Percentiles rank a stretch among this genome's conserved stretches.
phyloP scores from a whole-genome alignment of 106 monocot genomes.

The Acorus gramineus region DNA sequence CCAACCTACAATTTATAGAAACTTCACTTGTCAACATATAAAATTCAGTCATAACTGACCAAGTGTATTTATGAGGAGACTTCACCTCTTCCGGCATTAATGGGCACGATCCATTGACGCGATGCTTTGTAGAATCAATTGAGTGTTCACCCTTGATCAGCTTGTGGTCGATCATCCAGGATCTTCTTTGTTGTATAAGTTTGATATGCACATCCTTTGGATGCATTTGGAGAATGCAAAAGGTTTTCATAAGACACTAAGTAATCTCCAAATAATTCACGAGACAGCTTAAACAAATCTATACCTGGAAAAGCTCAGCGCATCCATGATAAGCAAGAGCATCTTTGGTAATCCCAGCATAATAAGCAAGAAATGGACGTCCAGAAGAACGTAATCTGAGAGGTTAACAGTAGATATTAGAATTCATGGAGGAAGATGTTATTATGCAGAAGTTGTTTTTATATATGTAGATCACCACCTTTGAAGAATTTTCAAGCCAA shows the following conservation, averaged over 20 bases:
- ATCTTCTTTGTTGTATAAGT: constrained; percentile 4
- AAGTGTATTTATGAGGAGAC: no score
- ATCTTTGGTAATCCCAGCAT: constrained; percentile 4
- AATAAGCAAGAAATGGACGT: constrained; percentile 1
- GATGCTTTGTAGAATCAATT: neutral
- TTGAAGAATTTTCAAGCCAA: constrained; percentile 3
- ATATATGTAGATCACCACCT: neutral
- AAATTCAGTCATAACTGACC: no score
- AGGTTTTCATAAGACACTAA: no score
- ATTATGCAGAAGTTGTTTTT: no score
- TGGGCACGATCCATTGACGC: constrained; percentile 4
- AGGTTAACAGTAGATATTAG: neutral
- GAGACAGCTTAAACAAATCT: no score
- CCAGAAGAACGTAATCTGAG: constrained; percentile 2
- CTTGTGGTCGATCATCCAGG: constrained; percentile 2
- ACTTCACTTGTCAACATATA: no score
- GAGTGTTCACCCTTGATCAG: constrained; percentile 1
- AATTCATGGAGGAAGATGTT: no score
- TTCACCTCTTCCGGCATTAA: constrained; percentile 5
- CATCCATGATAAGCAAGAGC: constrained; percentile 8
- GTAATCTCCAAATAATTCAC: no score
- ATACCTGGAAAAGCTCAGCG: constrained; percentile 2
- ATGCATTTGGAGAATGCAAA: neutral
- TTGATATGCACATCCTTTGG: constrained; percentile 3
- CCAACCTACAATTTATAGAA: neutral